Conservation (phyloP, 2,329 filamentous ascomycete species). For the Xylariaceae sp. region DNA sequence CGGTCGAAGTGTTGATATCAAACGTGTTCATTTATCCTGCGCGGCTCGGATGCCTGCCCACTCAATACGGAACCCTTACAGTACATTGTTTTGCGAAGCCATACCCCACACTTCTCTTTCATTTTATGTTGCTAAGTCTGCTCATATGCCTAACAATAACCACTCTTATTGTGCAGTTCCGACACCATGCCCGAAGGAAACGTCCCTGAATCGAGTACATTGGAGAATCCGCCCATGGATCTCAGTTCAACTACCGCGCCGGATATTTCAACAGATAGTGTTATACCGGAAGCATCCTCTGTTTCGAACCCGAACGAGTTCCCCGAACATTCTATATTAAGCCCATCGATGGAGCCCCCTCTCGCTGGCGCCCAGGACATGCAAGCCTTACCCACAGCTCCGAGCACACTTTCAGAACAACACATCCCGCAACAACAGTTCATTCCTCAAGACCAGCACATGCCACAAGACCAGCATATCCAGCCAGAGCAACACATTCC, state of each 20-base stretch:
- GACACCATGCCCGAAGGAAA: no score
- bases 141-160: no score
- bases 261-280: background rate
- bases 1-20: no score
- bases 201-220: no score
- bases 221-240: no score
- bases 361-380: background rate
- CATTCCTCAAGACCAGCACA: background rate
- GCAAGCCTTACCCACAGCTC: background rate
- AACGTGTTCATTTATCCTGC: conserved; percentile 3
- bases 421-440: background rate
- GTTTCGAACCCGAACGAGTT: background rate
- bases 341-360: background rate
- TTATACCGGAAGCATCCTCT: background rate
- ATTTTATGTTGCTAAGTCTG: no score
- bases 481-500: background rate
- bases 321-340: background rate
- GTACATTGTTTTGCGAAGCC: no score
- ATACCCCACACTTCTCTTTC: no score
- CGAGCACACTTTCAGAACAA: background rate
- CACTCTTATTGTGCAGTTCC: no score
- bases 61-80: no score
- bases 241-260: conserved; percentile 1
- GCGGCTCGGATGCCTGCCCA: background rate
- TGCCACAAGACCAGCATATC: background rate